Evolutionary conservation across 257 asterid species (phyloP).

Genomic region (Nicotiana knightiana): DNA sequence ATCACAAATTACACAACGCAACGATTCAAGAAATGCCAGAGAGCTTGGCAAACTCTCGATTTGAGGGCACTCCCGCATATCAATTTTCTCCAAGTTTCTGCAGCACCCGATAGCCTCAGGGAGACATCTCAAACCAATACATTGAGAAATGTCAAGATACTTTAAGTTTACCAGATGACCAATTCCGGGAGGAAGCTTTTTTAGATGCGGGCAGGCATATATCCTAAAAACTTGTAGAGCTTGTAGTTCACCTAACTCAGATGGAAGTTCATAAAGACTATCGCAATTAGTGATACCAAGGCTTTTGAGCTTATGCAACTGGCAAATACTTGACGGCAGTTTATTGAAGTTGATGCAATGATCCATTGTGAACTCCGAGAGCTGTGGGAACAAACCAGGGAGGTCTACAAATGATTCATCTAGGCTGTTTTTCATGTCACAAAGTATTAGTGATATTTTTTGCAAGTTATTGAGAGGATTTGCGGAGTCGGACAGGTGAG

Average conservation of each 20-base stretch:
- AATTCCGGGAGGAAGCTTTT: conserved; percentile 45
- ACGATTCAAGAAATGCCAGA: conserved; percentile 23
- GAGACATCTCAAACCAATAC: conserved; percentile 58
- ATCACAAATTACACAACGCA: conserved; percentile 65
- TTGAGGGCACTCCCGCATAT: conserved; percentile 80
- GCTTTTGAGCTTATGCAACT: conserved; percentile 55
- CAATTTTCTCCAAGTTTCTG: conserved; percentile 65
- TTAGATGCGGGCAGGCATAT: conserved; percentile 69
- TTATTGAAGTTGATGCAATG: conserved; percentile 74
- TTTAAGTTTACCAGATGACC: conserved; percentile 44
- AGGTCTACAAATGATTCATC: conserved; percentile 41
- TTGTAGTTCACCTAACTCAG: conserved; percentile 45
- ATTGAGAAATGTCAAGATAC: conserved; percentile 71
- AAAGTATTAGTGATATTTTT: conserved; percentile 65
- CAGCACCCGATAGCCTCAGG: conserved; percentile 70
- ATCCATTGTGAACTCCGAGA: conserved; percentile 74
- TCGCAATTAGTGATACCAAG: conserved; percentile 83
- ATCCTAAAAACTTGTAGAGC: conserved; percentile 51
- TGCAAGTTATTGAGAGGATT: conserved; percentile 49
- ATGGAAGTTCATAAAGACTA: conserved; percentile 57
- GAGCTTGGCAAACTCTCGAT: conserved; percentile 55
- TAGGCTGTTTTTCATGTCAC: conserved; percentile 46
- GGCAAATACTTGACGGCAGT: conserved; percentile 53
- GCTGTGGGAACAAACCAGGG: conserved; percentile 66
- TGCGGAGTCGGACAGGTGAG: conserved; percentile 54